Evolutionary conservation across 2,329 filamentous ascomycete species (phyloP), one percentile per base, ranked within the genome.

Genomic region (Orbilia oligospora): DNA sequence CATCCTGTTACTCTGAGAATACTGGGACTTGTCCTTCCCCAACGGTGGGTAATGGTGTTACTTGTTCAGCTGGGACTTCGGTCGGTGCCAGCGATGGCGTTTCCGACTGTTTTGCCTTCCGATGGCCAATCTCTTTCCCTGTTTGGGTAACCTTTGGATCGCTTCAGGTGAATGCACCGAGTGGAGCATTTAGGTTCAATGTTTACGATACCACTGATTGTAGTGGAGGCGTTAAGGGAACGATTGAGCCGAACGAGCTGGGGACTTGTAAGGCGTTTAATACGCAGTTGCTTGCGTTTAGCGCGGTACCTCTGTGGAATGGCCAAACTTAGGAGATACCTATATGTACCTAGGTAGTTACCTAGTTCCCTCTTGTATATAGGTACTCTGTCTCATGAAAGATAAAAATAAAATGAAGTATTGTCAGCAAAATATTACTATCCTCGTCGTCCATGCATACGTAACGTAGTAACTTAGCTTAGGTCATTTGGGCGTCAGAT

Each of bases 181-280:
- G 75, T 55, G 68, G 63, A 14, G 75, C 75, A n/a, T 78, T 68
- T 22, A 55, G 18, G n/a, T 78, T 72, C 48, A 5, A 68, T 64
- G n/a, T 78, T 33, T 78, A 36, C 46, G 63, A 72, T 72, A 78
- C 68, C 9, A 1, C 67, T 20, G 63, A 68, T 55, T 78, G 75
- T 27, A 68, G 41, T 22, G 75, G 75, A 22, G 63, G 56, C 10
- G 33, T 65, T 2, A 65, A 70, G 46, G 75, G 75, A 6, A 78
- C 75, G 3, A 10, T 72, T 10, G 30, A 22, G 18, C n/a, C 68
- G 24, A 65, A 16, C 22, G 75, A 78, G 41, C 46, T 78, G 53
- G 75, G 75, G 20, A 65, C 46, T n/a, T 78, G 75, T 30, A 78
- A 78, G 38, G 68, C 63, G 4, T 78, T 72, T 30, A 61, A 51